Evolutionary conservation across 768 basidiomycete species (phyloP), one percentile per base, ranked within the genome.

Genomic region (Boletus patriciae): DNA sequence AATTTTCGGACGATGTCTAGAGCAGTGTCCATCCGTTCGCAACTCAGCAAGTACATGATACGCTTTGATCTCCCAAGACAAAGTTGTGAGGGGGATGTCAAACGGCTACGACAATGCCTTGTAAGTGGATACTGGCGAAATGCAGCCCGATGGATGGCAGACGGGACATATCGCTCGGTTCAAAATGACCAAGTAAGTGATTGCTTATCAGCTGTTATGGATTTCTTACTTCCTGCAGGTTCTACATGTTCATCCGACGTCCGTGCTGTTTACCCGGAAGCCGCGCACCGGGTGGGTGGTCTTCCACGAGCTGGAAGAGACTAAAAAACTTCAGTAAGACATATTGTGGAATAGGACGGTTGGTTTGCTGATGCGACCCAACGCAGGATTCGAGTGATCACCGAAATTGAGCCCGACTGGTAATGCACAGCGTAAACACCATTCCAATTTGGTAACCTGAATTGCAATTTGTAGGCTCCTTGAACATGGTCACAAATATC

Each of bases 391-490:
- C 84, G 90, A 23, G 87, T 98, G 61, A 70, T 98, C 34, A 97
- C 96, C 1, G 93, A 95, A 65, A 92, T 98, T 43, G 94, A 98
- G 65, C 86, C 94, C 40, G 95, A 98, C 65, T 98, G 96, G 96
- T 87, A 65, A 65, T 8, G 74, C 59, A 23, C 3, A 52, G 10
- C 42, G 12, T 45, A n/a, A 31, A 34, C 15, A 19, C 11, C 4
- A 16, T 8, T 52, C 12, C 7, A 2, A 50, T 16, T n/a, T 25
- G 15, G 13, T 19, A 42, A 21, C 38, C 52, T 67, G 47, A 57
- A 50, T 46, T 45, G 10, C 29, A 40, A 43, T 13, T 49, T 47
- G 25, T 43, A 81, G 80, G 80, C 70, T 82, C 16, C 70, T 83
- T 18, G 76, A 79, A 47, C 75, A 81, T 58, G 81, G 80, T 5